These are phyloP conservation scores for Nephelium lappaceum DNA, from an alignment of 345 rosid species.

Conservation along the genomic window DNA sequence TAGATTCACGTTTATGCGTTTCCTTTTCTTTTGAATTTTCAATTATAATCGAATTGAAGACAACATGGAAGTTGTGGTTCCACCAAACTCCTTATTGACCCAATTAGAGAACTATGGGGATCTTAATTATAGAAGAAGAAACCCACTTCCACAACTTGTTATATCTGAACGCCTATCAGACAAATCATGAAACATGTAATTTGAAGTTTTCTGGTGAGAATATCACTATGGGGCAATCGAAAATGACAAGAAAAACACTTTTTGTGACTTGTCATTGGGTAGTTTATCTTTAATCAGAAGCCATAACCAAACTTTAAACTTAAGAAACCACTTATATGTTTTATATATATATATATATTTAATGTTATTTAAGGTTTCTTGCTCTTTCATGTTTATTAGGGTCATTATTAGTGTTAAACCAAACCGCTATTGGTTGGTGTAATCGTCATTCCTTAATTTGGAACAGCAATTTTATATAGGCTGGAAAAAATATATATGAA, in stretches of 20 bases:
- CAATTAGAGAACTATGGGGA: conserved; percentile 1
- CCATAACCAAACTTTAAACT: conserved; percentile 33
- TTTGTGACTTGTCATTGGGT: not conserved
- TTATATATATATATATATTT: conserved; percentile 4
- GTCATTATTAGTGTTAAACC: conserved; percentile 29
- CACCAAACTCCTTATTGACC: conserved; percentile 27
- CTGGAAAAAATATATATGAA: not conserved
- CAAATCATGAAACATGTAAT: conserved; percentile 35
- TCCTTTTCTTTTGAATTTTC: not conserved
- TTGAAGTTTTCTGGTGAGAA: conserved; percentile 16
- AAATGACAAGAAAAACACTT: conserved; percentile 17
- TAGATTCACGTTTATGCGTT: not conserved
- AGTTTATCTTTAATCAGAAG: conserved; percentile 37
- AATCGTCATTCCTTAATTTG: conserved; percentile 2
- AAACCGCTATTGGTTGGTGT: conserved; percentile 9
- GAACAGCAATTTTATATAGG: not conserved
- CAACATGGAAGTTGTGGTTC: not conserved
- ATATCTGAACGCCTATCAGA: conserved; percentile 4
- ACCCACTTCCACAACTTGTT: not conserved
- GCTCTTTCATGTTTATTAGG: conserved; percentile 16
- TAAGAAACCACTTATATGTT: conserved; percentile 26
- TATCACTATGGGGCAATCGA: conserved; percentile 28
- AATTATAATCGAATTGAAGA: not conserved
- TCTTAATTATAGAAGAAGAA: conserved; percentile 5
- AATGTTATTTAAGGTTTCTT: conserved; percentile 8